Evolutionary conservation across 176 grass and related monocot species (phyloP), one percentile per base, ranked within the genome.

Genomic region (Rhipidocladum racemiflorum): DNA sequence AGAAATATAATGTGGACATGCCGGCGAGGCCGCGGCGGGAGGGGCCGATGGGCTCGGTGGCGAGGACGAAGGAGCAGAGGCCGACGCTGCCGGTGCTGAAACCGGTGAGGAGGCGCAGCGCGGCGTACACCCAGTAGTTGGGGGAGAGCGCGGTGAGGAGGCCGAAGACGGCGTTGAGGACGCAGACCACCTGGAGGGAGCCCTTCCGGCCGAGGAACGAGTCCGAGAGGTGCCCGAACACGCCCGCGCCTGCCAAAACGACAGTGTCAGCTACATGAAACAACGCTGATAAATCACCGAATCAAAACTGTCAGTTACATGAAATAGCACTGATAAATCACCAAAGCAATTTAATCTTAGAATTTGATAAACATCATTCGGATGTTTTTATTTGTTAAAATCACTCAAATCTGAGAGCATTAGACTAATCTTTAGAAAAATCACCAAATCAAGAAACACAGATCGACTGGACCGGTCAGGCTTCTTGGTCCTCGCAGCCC

Each of bases 1-100:
- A 97, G 81, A 94, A 94, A 82, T 97, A 94, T 51, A 94, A 92
- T 3, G 92, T 88, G 38, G 86, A 94, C 88, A 92, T 97, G 35
- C 92, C 95, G 0, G 70, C 95, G 44, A 36, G 46, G 6, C 90
- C 92, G 12, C 92, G 92, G 16, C 63, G 84, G 27, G 85, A 35
- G 13, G 88, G 88, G 0, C 95, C 92, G 39, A 92, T 64, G 50
- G 95, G 95, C 72, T 98, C 95, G 16, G 95, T 98, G 65, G 90
- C 90, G 18, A 98, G 95, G 18, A 98, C 90, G 71, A 95, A 98
- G 16, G 92, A 68, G 28, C 89, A 89, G 18, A 93, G 85, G 23
- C 96, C 96, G 3, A 95, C 89, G 44, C 92, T 91, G 45, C 92
- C 90, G 4, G 90, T 91, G 85, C 92, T 95, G 80, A 97, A 94